phyloP scores from a whole-genome alignment of 257 asterid species.

The Linderniella brevidens region DNA sequence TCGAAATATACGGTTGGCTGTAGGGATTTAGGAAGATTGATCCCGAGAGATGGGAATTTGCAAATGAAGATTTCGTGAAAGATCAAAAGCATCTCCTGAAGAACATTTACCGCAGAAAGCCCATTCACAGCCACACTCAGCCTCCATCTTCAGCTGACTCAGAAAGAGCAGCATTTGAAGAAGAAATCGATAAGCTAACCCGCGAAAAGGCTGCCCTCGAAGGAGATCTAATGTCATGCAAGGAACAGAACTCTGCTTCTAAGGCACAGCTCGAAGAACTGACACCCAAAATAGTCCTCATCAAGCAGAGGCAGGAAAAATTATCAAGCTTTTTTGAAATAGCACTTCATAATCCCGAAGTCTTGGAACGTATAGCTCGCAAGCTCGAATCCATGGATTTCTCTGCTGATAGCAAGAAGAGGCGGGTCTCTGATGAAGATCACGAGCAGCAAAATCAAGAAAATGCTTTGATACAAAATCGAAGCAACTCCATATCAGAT shows the following conservation, averaged over 20 bases:
- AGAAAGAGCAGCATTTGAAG: conserved; percentile 73
- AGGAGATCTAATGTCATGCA: conserved; percentile 26
- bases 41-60: conserved; percentile 92
- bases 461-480: conserved; percentile 29
- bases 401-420: conserved; percentile 61
- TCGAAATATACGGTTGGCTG: background rate
- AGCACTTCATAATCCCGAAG: conserved; percentile 48
- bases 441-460: conserved; percentile 30
- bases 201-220: conserved; percentile 58
- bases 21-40: conserved; percentile 94
- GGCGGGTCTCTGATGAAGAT: conserved; percentile 60
- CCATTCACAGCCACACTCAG: conserved; percentile 91
- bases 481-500: conserved; percentile 36
- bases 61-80: conserved; percentile 76
- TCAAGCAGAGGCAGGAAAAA: conserved; percentile 64
- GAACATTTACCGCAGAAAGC: conserved; percentile 84
- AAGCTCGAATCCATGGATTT: conserved; percentile 79
- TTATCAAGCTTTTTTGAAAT: conserved; percentile 40
- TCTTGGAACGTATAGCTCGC: conserved; percentile 46
- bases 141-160: conserved; percentile 67
- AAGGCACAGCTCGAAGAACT: conserved; percentile 44
- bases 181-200: conserved; percentile 73
- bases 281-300: conserved; percentile 31
- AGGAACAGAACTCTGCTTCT: conserved; percentile 51
- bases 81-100: conserved; percentile 82